phyloP scores from a whole-genome alignment of 176 grass and related monocot species.

The Hordeum marinum region DNA sequence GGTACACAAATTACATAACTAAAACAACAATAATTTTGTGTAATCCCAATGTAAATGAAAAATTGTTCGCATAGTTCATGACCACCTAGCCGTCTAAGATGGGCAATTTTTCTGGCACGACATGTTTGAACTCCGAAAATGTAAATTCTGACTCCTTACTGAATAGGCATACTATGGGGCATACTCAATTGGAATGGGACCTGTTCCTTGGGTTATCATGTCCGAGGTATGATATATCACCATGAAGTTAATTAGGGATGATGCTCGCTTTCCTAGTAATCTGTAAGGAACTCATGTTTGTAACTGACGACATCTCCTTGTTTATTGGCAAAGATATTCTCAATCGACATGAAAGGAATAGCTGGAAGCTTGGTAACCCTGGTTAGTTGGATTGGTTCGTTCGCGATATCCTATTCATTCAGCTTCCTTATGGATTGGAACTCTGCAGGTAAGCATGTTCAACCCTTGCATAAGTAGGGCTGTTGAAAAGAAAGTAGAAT shows the following conservation, averaged over 20 bases:
- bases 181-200: slow-evolving; percentile 76
- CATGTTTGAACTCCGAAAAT: neutral
- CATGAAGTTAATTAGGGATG: neutral
- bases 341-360: slow-evolving; percentile 76
- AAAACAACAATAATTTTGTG: neutral
- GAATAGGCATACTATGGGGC: slow-evolving; percentile 62
- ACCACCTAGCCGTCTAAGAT: neutral
- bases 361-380: slow-evolving; percentile 70
- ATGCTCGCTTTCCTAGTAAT: neutral
- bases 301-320: neutral
- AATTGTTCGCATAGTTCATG: neutral
- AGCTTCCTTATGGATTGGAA: slow-evolving; percentile 83
- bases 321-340: slow-evolving; percentile 64
- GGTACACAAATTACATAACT: slow-evolving; percentile 20
- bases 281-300: neutral
- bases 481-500: neutral
- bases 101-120: neutral
- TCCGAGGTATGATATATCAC: slow-evolving; percentile 56
- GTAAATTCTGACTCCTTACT: slow-evolving; percentile 7
- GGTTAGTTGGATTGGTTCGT: slow-evolving; percentile 62
- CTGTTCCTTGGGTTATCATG: slow-evolving; percentile 87
- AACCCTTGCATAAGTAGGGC: neutral
- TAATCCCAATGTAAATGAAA: neutral
- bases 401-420: slow-evolving; percentile 60
- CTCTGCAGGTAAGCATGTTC: slow-evolving; percentile 45